Base-by-base conservation (phyloP, 2,329 filamentous ascomycete species). In the Ophiosphaerella korrae region DNA sequence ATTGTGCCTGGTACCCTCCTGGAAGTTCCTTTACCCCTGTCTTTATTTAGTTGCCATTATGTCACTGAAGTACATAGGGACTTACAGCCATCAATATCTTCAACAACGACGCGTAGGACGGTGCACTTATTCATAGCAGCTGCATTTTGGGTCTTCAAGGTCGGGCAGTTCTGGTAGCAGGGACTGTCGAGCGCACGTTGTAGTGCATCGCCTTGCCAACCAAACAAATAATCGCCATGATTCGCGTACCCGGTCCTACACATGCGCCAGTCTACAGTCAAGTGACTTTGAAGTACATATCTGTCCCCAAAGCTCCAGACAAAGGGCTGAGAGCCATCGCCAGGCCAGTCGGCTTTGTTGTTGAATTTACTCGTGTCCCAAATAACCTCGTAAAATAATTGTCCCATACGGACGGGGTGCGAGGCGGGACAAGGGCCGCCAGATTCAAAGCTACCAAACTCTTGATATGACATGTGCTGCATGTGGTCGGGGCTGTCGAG, bases 201-300 rank as follows among this genome's bases (percentile, higher is more conserved):
- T 31, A 81, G 74, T 5, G 75, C 71, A 62, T 80, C 71, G 49
- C 67, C 77, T 65, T 80, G 73, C 79, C 79, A 81, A 48, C 79
- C 79, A 60, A 82, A 82, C 54, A 82, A 62, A 63, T 81, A 82
- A 67, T 82, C 78, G 34, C 78, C 79, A 64, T 81, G 78, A 13
- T 78, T 79, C 3, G 77, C 79, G n/a, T 78, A 73, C 32, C 79
- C 78, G 37, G 75, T 75, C 24, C 71, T 63, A 18, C 14, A 33
- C 11, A 13, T 9, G 13, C 34, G 13, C 18, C 8, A 45, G 40
- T 38, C 11, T 16, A 31, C 21, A 26, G 9, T n/a, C 9, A 4
- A 23, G n/a, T 21, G 26, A 26, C 11, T 23, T 42, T 14, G 3
- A 18, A 6, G 2, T 8, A 44, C 61, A 45, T 44, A 65, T 58